Evolutionary conservation across 352 stramenopile genomes (phyloP).

Genomic region (Globisporangium paroecandrum): DNA sequence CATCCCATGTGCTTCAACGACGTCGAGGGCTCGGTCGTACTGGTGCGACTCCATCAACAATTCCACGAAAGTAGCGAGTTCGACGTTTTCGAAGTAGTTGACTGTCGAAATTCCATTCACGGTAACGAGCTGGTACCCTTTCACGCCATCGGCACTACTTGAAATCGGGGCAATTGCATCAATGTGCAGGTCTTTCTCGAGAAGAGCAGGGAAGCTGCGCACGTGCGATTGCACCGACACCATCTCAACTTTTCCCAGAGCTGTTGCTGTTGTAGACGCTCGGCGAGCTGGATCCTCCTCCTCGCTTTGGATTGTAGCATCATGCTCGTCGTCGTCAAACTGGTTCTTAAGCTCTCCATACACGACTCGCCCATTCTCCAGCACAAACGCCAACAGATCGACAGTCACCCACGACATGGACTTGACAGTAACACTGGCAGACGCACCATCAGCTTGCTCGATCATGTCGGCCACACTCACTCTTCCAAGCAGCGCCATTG

Average conservation of each 20-base stretch:
- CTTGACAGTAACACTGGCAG: background rate
- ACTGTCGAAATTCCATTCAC: constrained; percentile 15
- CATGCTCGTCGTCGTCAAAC: background rate
- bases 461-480: background rate
- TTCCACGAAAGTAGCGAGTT: constrained; percentile 32
- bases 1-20: constrained; percentile 21
- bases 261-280: background rate
- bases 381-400: constrained; percentile 7
- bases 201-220: background rate
- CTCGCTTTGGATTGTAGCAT: background rate
- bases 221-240: constrained; percentile 4
- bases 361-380: constrained; percentile 8
- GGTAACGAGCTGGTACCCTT: constrained; percentile 18
- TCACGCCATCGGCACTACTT: background rate
- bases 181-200: background rate
- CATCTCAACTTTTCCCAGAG: constrained; percentile 2
- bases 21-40: constrained; percentile 38
- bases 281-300: background rate
- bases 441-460: background rate
- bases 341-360: constrained; percentile 13
- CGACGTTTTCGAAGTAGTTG: constrained; percentile 22
- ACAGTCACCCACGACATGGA: constrained; percentile 6
- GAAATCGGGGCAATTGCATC: constrained; percentile 3
- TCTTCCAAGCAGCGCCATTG: background rate
- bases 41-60: constrained; percentile 29